A percentile compares a stretch with the other conserved stretches of the same genome.
Evolutionary conservation across 805 yeast species (phyloP).

Genomic region (Saturnispora hagleri): DNA sequence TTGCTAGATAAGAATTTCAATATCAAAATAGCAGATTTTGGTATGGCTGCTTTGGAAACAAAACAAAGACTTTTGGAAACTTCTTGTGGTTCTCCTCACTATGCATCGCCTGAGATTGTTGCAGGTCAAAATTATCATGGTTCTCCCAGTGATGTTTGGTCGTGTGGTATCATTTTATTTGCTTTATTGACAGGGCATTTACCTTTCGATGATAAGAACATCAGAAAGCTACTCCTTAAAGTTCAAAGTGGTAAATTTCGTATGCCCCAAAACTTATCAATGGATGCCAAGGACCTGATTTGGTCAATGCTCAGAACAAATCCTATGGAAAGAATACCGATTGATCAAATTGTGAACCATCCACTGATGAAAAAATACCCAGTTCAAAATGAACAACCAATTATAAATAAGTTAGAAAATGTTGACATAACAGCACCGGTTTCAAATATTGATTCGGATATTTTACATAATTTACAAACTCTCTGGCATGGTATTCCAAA

Average conservation of each 20-base stretch:
- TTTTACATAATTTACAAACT: slow-evolving; percentile 44
- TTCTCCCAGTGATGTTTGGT: slow-evolving; percentile 81
- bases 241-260: slow-evolving; percentile 70
- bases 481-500: slow-evolving; percentile 47
- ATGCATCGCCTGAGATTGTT: slow-evolving; percentile 83
- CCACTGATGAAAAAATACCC: slow-evolving; percentile 47
- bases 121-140: slow-evolving; percentile 74
- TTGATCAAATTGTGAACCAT: slow-evolving; percentile 54
- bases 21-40: slow-evolving; percentile 78
- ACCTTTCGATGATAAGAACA: slow-evolving; percentile 78
- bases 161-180: slow-evolving; percentile 76
- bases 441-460: slow-evolving; percentile 36
- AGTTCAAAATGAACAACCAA: slow-evolving; percentile 26
- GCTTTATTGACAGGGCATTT: slow-evolving; percentile 73
- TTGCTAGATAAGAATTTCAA: slow-evolving; percentile 54
- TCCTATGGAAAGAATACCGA: slow-evolving; percentile 63
- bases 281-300: slow-evolving; percentile 61
- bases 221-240: slow-evolving; percentile 57
- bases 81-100: slow-evolving; percentile 82
- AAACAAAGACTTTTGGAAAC: slow-evolving; percentile 65
- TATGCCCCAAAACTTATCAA: slow-evolving; percentile 56
- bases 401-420: slow-evolving; percentile 17
- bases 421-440: slow-evolving; percentile 22
- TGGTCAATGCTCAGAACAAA: slow-evolving; percentile 57
- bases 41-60: slow-evolving; percentile 81